Conservation (phyloP, 2,329 filamentous ascomycete genomes). For the Penicillium sp. region DNA sequence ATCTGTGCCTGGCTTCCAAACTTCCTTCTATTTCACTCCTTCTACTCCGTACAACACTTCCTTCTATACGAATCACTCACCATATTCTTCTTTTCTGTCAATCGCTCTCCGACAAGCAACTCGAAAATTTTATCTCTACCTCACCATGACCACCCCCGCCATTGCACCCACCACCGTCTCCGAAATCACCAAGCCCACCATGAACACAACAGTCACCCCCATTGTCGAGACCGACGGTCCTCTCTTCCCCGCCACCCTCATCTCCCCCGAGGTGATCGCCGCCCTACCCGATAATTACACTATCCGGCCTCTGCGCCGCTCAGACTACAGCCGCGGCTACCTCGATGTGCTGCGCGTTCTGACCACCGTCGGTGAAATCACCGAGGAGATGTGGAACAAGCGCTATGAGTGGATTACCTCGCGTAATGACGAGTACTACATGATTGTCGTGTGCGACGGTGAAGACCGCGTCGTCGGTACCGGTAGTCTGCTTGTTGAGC, state of each 20-base stretch:
- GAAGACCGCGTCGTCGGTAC: conserved; percentile 77
- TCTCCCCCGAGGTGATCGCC: conserved; percentile 72
- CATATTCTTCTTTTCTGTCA: neutral
- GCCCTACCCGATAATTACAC: conserved; percentile 78
- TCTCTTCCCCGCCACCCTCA: conserved; percentile 76
- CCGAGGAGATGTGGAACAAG: conserved; percentile 70
- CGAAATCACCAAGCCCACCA: conserved; percentile 18
- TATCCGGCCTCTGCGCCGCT: conserved; percentile 74
- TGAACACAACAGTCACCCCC: conserved; percentile 21
- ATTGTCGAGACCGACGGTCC: conserved; percentile 45
- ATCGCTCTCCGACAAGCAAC: neutral
- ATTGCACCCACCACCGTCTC: conserved; percentile 16
- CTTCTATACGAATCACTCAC: neutral
- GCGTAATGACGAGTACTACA: conserved; percentile 77
- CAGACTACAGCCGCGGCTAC: conserved; percentile 80
- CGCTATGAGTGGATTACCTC: conserved; percentile 80
- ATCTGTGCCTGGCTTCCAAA: conserved; percentile 6
- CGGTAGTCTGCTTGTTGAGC: conserved; percentile 85
- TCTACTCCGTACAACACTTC: neutral
- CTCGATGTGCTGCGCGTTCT: conserved; percentile 88
- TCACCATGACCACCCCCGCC: conserved; percentile 21
- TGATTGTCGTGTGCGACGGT: conserved; percentile 80
- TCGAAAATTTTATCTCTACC: neutral
- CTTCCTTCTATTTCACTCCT: conserved; percentile 4
- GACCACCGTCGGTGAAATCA: conserved; percentile 88